Percentiles rank a stretch among this genome's conserved stretches.
Conservation (phyloP, 257 asterid species). For the Thymus quinquecostatus region DNA sequence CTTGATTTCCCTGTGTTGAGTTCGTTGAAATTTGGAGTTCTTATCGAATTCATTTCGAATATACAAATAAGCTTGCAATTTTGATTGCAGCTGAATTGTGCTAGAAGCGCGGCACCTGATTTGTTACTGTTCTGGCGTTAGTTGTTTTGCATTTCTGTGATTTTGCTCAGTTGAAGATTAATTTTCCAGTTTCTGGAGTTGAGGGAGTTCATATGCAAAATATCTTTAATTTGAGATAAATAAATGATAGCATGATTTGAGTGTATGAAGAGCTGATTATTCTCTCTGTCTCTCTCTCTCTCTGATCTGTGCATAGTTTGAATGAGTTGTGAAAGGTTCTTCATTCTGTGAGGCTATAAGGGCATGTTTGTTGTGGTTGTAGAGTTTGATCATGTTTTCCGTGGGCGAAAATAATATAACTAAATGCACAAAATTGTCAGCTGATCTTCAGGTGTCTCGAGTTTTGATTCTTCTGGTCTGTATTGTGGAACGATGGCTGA, state of each 20-base stretch:
- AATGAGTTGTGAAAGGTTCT: background rate
- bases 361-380: background rate
- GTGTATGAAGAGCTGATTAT: background rate
- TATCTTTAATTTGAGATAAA: background rate
- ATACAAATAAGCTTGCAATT: slow-evolving; percentile 3
- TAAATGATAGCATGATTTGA: slow-evolving; percentile 4
- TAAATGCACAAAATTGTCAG: background rate
- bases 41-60: background rate
- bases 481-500: background rate
- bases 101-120: slow-evolving; percentile 13
- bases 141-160: background rate
- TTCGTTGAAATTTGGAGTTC: slow-evolving; percentile 12
- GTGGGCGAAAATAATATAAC: background rate
- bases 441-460: background rate
- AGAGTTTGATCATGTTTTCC: slow-evolving; percentile 21
- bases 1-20: slow-evolving; percentile 25
- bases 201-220: background rate
- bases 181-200: slow-evolving; percentile 10
- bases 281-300: background rate
- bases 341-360: background rate
- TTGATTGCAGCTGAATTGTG: slow-evolving; percentile 4
- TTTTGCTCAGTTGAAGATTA: slow-evolving; percentile 15
- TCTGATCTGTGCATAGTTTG: background rate
- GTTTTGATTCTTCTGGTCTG: background rate
- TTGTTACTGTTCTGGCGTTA: slow-evolving; percentile 26